Evolutionary conservation across 495 filamentous ascomycete genomes (phyloP).

Genomic region (Xylaria castorea): DNA sequence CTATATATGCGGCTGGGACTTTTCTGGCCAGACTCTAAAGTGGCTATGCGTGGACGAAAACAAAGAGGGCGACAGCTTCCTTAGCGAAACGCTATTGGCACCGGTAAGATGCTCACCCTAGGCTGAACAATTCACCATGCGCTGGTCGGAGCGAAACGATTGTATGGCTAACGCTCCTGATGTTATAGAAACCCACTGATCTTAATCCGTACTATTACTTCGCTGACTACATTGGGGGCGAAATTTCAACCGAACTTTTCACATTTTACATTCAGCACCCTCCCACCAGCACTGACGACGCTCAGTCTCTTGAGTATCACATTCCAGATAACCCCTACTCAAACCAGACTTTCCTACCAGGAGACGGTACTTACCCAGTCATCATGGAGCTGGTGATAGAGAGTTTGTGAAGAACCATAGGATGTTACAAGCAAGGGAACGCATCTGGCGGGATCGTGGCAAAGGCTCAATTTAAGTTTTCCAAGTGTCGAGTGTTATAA

Average conservation of each 20-base stretch:
- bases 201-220: background rate
- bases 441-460: no score
- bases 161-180: background rate
- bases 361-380: conserved; percentile 11
- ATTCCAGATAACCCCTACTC: conserved; percentile 16
- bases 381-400: conserved; percentile 5
- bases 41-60: background rate
- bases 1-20: background rate
- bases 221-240: background rate
- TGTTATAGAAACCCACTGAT: background rate
- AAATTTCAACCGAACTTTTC: background rate
- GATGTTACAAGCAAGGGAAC: no score
- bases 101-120: background rate
- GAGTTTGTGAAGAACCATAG: background rate
- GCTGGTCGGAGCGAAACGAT: background rate
- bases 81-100: background rate
- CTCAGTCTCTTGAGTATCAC: conserved; percentile 4
- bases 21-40: background rate
- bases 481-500: no score
- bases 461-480: no score
- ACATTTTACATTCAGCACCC: conserved; percentile 14
- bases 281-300: background rate
- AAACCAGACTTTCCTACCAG: conserved; percentile 5
- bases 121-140: background rate
- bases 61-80: background rate